phyloP scores from a whole-genome alignment of 352 stramenopile genomes.

The Phytophthora citricola region DNA sequence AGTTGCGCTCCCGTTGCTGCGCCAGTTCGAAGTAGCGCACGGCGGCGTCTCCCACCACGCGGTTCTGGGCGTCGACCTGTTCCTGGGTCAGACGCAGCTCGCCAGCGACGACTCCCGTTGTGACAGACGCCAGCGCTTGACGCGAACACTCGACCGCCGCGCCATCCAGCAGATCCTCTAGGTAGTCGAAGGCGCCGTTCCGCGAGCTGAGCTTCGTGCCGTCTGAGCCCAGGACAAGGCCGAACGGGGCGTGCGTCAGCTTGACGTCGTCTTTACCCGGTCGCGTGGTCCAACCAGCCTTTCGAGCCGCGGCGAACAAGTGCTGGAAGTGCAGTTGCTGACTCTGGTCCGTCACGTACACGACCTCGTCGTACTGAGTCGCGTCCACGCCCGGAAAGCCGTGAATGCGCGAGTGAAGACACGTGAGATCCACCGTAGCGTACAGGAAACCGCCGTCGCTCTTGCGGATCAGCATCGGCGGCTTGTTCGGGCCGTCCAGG shows the following conservation, averaged over 20 bases:
- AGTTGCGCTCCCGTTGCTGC: conserved; percentile 84
- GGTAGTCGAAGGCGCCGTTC: conserved; percentile 81
- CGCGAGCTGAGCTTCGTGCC: conserved; percentile 85
- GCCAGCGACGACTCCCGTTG: conserved; percentile 31
- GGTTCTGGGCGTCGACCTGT: conserved; percentile 46
- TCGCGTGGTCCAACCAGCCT: conserved; percentile 55
- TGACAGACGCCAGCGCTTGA: conserved; percentile 56
- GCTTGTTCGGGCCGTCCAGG: conserved; percentile 69
- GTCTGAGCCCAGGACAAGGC: conserved; percentile 80
- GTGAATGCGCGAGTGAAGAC: conserved; percentile 76
- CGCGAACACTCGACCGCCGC: conserved; percentile 66
- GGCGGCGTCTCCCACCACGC: conserved; percentile 71
- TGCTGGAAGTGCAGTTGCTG: conserved; percentile 85
- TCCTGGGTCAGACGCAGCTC: conserved; percentile 34
- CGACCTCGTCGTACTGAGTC: conserved; percentile 75
- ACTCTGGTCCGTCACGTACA: conserved; percentile 86
- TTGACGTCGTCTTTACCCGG: conserved; percentile 46
- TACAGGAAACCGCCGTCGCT: conserved; percentile 84
- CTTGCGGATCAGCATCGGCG: conserved; percentile 86
- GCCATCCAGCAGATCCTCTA: conserved; percentile 77
- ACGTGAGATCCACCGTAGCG: conserved; percentile 78
- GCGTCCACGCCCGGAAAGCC: conserved; percentile 70
- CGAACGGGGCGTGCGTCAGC: conserved; percentile 78
- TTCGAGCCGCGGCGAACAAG: conserved; percentile 67
- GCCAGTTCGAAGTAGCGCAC: conserved; percentile 88